Evolutionary conservation across 2,329 filamentous ascomycete species (phyloP).

Genomic region (Chaetomiaceae sp.): DNA sequence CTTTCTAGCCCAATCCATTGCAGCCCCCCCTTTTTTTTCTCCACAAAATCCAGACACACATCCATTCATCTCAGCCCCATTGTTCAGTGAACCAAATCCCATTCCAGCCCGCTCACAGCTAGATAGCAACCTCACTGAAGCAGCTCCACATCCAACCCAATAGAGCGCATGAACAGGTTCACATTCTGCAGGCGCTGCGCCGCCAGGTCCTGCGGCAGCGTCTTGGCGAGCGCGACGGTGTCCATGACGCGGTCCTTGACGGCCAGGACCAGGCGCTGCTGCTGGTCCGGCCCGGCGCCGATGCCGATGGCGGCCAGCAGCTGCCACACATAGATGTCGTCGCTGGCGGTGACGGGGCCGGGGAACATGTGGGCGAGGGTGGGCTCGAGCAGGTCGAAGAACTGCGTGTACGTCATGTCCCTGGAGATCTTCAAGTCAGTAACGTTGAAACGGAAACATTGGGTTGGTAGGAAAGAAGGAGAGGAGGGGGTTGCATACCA

Average conservation of each 20-base stretch:
- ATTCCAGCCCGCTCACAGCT: too few relatives aligned
- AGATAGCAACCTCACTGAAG: slow-evolving; percentile 38
- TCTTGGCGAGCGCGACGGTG: slow-evolving; percentile 83
- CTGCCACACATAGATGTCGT: slow-evolving; percentile 97
- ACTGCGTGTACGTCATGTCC: slow-evolving; percentile 71
- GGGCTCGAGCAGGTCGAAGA: slow-evolving; percentile 84
- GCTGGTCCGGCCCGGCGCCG: slow-evolving; percentile 86
- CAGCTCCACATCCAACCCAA: slow-evolving; percentile 91
- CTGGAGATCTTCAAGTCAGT: slow-evolving; percentile 42
- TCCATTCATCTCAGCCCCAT: not conserved
- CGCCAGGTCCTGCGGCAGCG: slow-evolving; percentile 78
- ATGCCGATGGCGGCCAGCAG: slow-evolving; percentile 94
- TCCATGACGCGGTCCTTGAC: slow-evolving; percentile 98
- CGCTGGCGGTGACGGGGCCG: slow-evolving; percentile 78
- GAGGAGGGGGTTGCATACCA: slow-evolving; percentile 53
- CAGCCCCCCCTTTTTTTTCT: not conserved
- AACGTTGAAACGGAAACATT: too few relatives aligned
- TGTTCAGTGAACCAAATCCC: not conserved
- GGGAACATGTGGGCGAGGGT: slow-evolving; percentile 83
- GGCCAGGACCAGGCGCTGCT: slow-evolving; percentile 86
- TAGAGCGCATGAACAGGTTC: slow-evolving; percentile 97
- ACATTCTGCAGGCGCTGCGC: slow-evolving; percentile 81
- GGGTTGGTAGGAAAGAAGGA: slow-evolving; percentile 14
- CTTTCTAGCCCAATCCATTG: too few relatives aligned
- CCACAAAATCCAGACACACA: slow-evolving; percentile 10